Conservation (phyloP, 257 asterid species). For the Solanum dulcamara region DNA sequence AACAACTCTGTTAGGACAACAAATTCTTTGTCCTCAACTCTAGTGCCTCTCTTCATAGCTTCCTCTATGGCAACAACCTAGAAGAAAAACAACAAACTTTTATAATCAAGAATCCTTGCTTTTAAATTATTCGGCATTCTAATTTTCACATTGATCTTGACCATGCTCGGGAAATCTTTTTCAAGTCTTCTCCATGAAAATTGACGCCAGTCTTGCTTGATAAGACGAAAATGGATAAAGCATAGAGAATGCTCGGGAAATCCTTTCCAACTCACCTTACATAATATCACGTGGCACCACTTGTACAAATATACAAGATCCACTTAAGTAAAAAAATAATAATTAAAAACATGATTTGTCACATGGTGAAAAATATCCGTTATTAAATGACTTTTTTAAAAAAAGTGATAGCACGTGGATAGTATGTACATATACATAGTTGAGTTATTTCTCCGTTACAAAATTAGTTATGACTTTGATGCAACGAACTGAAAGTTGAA, state of each 20-base stretch:
- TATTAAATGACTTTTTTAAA: not conserved
- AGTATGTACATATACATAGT: not conserved
- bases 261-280: not conserved
- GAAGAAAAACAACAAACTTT: not conserved
- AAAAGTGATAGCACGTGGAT: not conserved
- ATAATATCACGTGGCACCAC: not conserved
- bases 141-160: not conserved
- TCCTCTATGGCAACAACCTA: conserved; percentile 14
- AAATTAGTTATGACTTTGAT: not conserved
- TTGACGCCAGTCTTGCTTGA: not conserved
- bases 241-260: not conserved
- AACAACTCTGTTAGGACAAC: conserved; percentile 13
- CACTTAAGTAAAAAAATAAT: not conserved
- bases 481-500: not conserved
- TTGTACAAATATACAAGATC: not conserved
- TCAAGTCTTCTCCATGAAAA: not conserved
- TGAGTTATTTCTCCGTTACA: not conserved
- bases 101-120: not conserved
- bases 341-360: not conserved
- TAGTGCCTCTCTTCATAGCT: conserved; percentile 3
- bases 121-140: not conserved
- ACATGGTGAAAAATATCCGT: not conserved
- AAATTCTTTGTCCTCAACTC: conserved; percentile 10
- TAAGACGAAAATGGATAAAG: not conserved
- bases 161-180: not conserved